Conservation (phyloP, 306 rosid genomes). For the Dalbergia oliveri region DNA sequence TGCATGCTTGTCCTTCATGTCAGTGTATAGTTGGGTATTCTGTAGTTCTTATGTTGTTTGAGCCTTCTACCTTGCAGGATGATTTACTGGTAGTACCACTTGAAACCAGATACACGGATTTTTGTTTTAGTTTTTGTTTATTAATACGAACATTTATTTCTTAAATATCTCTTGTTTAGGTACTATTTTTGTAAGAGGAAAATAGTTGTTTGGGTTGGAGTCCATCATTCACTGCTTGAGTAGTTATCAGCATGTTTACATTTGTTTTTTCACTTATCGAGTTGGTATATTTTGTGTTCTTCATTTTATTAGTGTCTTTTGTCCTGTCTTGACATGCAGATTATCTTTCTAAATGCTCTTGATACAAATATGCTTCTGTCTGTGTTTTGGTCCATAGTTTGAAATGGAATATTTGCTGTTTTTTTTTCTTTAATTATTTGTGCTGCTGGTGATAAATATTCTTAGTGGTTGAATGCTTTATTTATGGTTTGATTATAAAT, state of each 20-base stretch:
- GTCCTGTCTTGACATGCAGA: slow-evolving; percentile 14
- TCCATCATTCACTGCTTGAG: neutral
- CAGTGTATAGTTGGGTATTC: neutral
- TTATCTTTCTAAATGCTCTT: slow-evolving; percentile 34
- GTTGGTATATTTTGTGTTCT: slow-evolving; percentile 25
- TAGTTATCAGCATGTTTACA: slow-evolving; percentile 17
- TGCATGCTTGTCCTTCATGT: slow-evolving; percentile 20
- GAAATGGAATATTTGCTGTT: slow-evolving; percentile 38
- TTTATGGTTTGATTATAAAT: slow-evolving; percentile 50
- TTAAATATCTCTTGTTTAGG: neutral
- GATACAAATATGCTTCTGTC: slow-evolving; percentile 16
- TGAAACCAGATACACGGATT: neutral
- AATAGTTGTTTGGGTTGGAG: slow-evolving; percentile 30
- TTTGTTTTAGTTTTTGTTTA: neutral
- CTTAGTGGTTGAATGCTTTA: slow-evolving; percentile 29
- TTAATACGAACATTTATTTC: neutral
- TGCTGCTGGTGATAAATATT: slow-evolving; percentile 5
- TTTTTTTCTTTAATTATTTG: slow-evolving; percentile 19
- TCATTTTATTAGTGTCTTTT: slow-evolving; percentile 17
- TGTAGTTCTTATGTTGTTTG: slow-evolving; percentile 22
- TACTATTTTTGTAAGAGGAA: slow-evolving; percentile 7
- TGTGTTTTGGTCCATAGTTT: slow-evolving; percentile 16
- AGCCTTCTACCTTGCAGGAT: slow-evolving; percentile 30
- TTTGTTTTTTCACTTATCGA: slow-evolving; percentile 17
- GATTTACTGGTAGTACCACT: slow-evolving; percentile 17